These are phyloP conservation scores for Kwoniella sp. DNA, from an alignment of 768 basidiomycete genomes.

Conservation along the genomic window DNA sequence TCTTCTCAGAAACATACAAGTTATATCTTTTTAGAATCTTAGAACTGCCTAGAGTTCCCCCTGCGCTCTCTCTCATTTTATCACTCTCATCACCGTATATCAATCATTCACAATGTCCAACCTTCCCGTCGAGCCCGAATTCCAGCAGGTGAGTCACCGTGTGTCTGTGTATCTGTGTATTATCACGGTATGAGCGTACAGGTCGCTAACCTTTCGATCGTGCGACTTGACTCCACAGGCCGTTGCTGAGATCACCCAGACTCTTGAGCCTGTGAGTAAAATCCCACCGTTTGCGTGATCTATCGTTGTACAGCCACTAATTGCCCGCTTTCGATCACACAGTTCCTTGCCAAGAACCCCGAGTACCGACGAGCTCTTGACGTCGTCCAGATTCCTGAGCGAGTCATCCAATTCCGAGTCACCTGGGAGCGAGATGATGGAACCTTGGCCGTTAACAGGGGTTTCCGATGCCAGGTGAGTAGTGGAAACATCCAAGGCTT, in stretches of 20 bases:
- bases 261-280: slow-evolving; percentile 60
- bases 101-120: slow-evolving; percentile 40
- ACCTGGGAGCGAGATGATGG: slow-evolving; percentile 75
- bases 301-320: neutral
- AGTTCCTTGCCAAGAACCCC: slow-evolving; percentile 68
- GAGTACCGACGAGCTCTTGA: slow-evolving; percentile 70
- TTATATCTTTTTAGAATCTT: slow-evolving; percentile 1
- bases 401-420: slow-evolving; percentile 68
- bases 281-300: neutral
- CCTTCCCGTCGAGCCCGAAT: slow-evolving; percentile 66
- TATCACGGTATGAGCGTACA: slow-evolving; percentile 6
- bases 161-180: slow-evolving; percentile 8
- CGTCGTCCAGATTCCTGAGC: slow-evolving; percentile 61
- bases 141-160: slow-evolving; percentile 62
- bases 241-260: slow-evolving; percentile 66
- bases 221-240: slow-evolving; percentile 58
- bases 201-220: neutral
- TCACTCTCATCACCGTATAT: neutral
- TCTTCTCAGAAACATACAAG: slow-evolving; percentile 1
- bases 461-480: slow-evolving; percentile 71
- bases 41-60: neutral
- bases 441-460: slow-evolving; percentile 68
- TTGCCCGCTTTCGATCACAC: neutral
- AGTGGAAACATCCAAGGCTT: too few relatives aligned
- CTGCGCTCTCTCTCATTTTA: neutral